Evolutionary conservation across 2,329 filamentous ascomycete species (phyloP).

Genomic region (Aureobasidium pullulans): DNA sequence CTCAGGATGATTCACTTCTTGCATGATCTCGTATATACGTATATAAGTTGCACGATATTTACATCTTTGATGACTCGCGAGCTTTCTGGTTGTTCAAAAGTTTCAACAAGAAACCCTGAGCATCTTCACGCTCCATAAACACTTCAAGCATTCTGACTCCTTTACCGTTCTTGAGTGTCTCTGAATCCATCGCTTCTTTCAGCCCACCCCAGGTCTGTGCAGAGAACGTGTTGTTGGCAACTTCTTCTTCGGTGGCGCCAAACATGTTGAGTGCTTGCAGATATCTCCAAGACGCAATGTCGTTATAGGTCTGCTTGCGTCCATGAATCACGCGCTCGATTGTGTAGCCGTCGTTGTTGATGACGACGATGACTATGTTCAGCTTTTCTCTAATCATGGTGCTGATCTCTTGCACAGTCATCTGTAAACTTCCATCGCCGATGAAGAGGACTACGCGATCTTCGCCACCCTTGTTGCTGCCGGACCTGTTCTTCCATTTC

Average conservation of each 20-base stretch:
- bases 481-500: conserved; percentile 8
- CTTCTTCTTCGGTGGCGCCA: conserved; percentile 14
- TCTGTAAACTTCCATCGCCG: conserved; percentile 55
- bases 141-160: conserved; percentile 60
- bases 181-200: conserved; percentile 20
- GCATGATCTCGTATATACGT: not conserved
- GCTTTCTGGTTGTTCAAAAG: conserved; percentile 6
- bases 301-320: conserved; percentile 46
- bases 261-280: conserved; percentile 14
- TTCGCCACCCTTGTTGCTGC: not conserved
- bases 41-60: not conserved
- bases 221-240: conserved; percentile 13
- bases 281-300: conserved; percentile 23
- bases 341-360: conserved; percentile 84
- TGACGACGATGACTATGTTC: conserved; percentile 73
- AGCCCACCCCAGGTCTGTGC: conserved; percentile 18
- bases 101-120: conserved; percentile 26
- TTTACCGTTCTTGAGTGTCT: conserved; percentile 39
- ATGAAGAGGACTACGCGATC: conserved; percentile 1
- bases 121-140: conserved; percentile 73
- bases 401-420: conserved; percentile 76
- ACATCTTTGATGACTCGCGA: not conserved
- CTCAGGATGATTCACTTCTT: no score
- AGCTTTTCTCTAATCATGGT: conserved; percentile 73
- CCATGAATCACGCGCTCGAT: conserved; percentile 85